Evolutionary conservation across 768 basidiomycete species (phyloP).

Genomic region (Lentinula aciculospora): DNA sequence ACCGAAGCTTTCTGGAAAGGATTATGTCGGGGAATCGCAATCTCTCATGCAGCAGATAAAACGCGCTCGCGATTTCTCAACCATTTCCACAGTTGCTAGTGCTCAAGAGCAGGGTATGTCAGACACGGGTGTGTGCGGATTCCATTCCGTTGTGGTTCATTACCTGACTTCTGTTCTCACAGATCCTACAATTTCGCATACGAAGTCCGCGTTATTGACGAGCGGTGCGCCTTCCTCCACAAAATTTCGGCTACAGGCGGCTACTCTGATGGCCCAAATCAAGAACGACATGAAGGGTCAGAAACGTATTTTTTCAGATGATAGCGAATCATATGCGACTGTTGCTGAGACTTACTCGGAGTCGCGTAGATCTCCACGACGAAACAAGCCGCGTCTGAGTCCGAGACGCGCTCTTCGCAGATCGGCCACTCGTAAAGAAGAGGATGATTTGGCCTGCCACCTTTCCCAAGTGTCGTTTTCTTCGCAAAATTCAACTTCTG

Average conservation of each 20-base stretch:
- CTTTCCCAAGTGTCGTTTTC: conserved; percentile 40
- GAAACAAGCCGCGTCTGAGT: neutral
- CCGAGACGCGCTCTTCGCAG: neutral
- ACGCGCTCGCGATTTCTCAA: conserved; percentile 71
- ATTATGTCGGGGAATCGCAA: conserved; percentile 74
- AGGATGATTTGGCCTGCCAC: conserved; percentile 33
- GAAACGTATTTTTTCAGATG: conserved; percentile 67
- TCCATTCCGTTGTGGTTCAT: neutral
- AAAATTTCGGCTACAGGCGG: conserved; percentile 71
- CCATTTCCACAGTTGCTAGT: conserved; percentile 58
- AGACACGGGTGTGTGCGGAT: neutral
- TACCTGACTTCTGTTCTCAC: neutral
- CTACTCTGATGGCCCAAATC: conserved; percentile 80
- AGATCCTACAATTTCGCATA: neutral
- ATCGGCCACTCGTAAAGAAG: conserved; percentile 28
- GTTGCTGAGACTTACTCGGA: neutral
- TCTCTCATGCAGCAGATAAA: conserved; percentile 79
- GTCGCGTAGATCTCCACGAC: conserved; percentile 2
- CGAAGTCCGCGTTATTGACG: neutral
- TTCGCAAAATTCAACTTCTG: conserved; percentile 16
- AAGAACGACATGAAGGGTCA: conserved; percentile 71
- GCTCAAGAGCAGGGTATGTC: conserved; percentile 11
- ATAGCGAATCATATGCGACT: conserved; percentile 45
- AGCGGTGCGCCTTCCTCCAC: conserved; percentile 46
- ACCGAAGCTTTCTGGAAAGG: conserved; percentile 43